These are phyloP conservation scores for Nigrospora osmanthi DNA, from an alignment of 2,329 filamentous ascomycete genomes.

Conservation along the genomic window DNA sequence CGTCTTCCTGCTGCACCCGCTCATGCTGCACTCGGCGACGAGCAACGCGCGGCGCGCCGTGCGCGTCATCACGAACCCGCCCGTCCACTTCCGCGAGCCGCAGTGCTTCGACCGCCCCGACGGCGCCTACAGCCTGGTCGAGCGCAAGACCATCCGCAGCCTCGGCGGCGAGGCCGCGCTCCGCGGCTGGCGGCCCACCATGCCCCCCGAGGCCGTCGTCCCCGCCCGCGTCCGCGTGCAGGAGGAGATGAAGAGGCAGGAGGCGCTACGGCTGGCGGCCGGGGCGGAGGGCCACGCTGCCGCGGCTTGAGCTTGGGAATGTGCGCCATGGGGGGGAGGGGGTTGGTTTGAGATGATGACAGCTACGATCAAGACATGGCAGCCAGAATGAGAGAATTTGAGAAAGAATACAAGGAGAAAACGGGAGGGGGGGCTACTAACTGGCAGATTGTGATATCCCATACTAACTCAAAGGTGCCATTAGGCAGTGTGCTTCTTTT, in stretches of 20 bases:
- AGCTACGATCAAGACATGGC: no score
- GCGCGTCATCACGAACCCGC: slow-evolving; percentile 50
- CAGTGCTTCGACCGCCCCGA: slow-evolving; percentile 43
- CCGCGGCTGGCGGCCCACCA: slow-evolving; percentile 43
- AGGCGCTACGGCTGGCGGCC: slow-evolving; percentile 32
- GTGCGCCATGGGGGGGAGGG: no score
- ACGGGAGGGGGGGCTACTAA: no score
- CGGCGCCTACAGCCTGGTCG: slow-evolving; percentile 44
- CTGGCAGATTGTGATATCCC: no score
- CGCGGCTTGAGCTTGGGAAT: no score
- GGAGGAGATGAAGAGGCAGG: slow-evolving; percentile 41
- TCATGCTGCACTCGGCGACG: slow-evolving; percentile 51
- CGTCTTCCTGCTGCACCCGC: slow-evolving; percentile 50
- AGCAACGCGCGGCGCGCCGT: slow-evolving; percentile 36
- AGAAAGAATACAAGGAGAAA: no score
- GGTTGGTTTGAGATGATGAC: no score
- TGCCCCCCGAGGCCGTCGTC: slow-evolving; percentile 38
- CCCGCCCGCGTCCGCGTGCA: slow-evolving; percentile 40
- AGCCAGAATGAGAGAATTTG: no score
- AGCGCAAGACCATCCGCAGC: slow-evolving; percentile 43
- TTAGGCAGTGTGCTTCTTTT: no score
- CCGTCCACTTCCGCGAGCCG: slow-evolving; percentile 41
- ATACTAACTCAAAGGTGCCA: no score
- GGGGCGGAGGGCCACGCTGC: no score
- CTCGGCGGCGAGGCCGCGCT: slow-evolving; percentile 38